Evolutionary conservation across 31 red algal genomes (phyloP), one percentile per base, ranked within the genome.

Genomic region (Asparagopsis taxiformis): DNA sequence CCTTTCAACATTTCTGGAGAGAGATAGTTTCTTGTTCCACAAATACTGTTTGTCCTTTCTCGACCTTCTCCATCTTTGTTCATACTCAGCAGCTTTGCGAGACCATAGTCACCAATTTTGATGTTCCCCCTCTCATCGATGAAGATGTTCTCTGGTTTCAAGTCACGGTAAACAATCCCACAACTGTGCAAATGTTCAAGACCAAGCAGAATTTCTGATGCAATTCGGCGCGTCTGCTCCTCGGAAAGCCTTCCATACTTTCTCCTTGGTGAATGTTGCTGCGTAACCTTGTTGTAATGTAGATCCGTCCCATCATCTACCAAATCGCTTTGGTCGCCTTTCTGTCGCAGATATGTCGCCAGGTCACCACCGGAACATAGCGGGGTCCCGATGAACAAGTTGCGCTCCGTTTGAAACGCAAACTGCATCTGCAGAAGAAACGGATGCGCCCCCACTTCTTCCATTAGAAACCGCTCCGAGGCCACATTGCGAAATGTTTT

Each of bases 71-170:
- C 41, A n/a, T 16, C 31, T 17, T 26, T 37, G 33, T 21, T 68
- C 23, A 15, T 15, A 16, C 3, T 22, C 28, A 68, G 28, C 19
- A 83, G 67, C 72, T 97, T 97, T 29, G 87, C 81, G 1, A 97
- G 68, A 10, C 85, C 94, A 59, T 85, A 93, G 74, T 97, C 94
- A 19, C 82, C 85, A 35, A 97, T 78, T 22, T 65, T 62, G 5
- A 97, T 46, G 44, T 97, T 89, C 3, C 94, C 94, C 56, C 77
- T 55, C 33, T 56, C 57, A 51, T 81, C 81, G 33, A 97, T 93
- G 59, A 97, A 62, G 19, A 97, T 80, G 74, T 97, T 97, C 61
- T 97, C 94, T 15, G 90, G 94, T 70, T 97, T 97, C 41, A 97
- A 30, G 51, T 97, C 94, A 6, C 94, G 75, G 69, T 97, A 97